Evolutionary conservation across 345 rosid species (phyloP), one percentile per base, ranked within the genome.

Genomic region (Aquilaria sinensis): DNA sequence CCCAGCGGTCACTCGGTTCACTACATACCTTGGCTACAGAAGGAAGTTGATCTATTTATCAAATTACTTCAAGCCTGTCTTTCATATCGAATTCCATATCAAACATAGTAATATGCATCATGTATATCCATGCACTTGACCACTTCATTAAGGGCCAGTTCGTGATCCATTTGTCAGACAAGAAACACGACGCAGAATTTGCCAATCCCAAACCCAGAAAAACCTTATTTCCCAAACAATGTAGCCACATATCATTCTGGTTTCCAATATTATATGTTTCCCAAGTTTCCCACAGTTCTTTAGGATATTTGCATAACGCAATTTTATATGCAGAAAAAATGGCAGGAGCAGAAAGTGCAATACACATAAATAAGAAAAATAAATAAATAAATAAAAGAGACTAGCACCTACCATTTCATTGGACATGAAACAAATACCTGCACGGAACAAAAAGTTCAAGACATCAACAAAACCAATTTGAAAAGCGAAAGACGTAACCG

Each of bases 391-490:
- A 9, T 49, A 51, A 66, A 51, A 49, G 55, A 31, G 11, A 15
- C 61, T 47, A 59, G 52, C 13, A 65, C 91, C 63, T 79, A 93
- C 97, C 96, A 93, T 75, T 68, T 93, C 99, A 75, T 85, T 94
- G 51, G 97, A 90, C 92, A 88, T 80, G 83, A 88, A 94, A 70
- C 96, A 94, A 12, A 94, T 68, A 73, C 99, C 96, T 94, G 90
- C 73, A 81, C 10, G 62, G 37, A 45, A 33, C 29, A 32, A 72
- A 73, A 69, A 29, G 7, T 10, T 33, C 63, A 53, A 51, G 23
- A 56, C 4, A 62, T 66, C 69, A 75, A 60, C 23, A 56, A 45
- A 46, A 41, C 47, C 43, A 34, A 52, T 8, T 5, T 37, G 30
- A 41, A 31, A 51, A 43, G 23, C 53, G 48, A 50, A 51, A 9